A percentile compares a stretch with the other conserved stretches of the same genome.
These are phyloP conservation scores for Podaxis sp. DNA, from an alignment of 768 basidiomycete genomes.

Conservation along the genomic window DNA sequence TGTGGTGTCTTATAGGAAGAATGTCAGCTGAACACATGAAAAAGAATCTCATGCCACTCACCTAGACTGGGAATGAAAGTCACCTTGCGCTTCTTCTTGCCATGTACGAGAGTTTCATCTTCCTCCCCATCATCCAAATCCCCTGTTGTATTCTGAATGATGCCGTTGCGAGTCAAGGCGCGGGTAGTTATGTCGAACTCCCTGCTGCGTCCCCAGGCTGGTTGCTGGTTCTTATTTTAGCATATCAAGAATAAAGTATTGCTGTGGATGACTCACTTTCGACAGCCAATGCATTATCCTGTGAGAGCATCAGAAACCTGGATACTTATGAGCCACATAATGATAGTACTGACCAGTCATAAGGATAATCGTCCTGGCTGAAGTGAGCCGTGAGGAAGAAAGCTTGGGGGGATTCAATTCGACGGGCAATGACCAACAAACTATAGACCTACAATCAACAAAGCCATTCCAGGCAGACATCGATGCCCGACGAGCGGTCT, in stretches of 20 bases:
- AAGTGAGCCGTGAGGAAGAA: constrained; percentile 92
- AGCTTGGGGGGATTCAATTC: constrained; percentile 37
- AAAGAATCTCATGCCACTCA: constrained; percentile 27
- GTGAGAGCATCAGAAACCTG: constrained; percentile 11
- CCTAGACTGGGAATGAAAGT: constrained; percentile 86
- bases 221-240: constrained; percentile 57
- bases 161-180: constrained; percentile 59
- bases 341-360: constrained; percentile 64
- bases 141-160: constrained; percentile 69
- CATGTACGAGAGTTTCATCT: constrained; percentile 59
- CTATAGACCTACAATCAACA: constrained; percentile 65
- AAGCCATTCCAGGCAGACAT: constrained; percentile 89
- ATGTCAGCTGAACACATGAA: constrained; percentile 15
- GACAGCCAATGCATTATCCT: constrained; percentile 91
- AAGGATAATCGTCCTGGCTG: constrained; percentile 84
- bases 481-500: constrained; percentile 79
- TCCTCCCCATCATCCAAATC: constrained; percentile 82
- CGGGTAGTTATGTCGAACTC: constrained; percentile 91
- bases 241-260: neutral
- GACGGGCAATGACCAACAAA: neutral
- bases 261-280: constrained; percentile 47
- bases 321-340: constrained; percentile 17
- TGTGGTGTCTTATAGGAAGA: constrained; percentile 60
- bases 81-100: constrained; percentile 74
- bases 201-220: constrained; percentile 84